These are phyloP conservation scores for Fonsecaea monophora DNA, from an alignment of 2,329 filamentous ascomycete genomes.

Conservation along the genomic window DNA sequence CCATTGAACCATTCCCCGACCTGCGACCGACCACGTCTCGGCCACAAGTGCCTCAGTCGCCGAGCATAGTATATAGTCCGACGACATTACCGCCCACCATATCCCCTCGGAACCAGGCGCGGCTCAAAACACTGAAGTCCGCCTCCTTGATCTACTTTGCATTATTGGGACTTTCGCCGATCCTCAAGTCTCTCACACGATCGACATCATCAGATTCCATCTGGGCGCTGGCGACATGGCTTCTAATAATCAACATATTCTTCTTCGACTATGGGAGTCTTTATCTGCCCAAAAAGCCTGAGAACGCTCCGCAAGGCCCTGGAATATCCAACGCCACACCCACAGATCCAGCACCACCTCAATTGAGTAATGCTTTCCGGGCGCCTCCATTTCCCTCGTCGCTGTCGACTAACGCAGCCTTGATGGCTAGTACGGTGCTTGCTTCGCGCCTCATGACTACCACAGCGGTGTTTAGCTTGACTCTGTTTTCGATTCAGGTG, in stretches of 20 bases:
- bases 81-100: constrained; percentile 49
- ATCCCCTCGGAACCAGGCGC: constrained; percentile 65
- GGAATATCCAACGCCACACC: constrained; percentile 21
- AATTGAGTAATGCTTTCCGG: constrained; percentile 24
- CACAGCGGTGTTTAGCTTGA: constrained; percentile 91
- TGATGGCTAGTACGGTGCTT: constrained; percentile 95
- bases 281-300: constrained; percentile 29
- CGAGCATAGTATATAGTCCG: constrained; percentile 43
- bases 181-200: constrained; percentile 92
- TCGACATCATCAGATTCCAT: constrained; percentile 95
- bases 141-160: constrained; percentile 92
- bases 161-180: constrained; percentile 87
- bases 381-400: constrained; percentile 62
- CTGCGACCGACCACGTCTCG: constrained; percentile 42
- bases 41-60: constrained; percentile 28
- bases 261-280: constrained; percentile 92
- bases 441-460: constrained; percentile 88
- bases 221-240: constrained; percentile 94
- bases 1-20: constrained; percentile 46
- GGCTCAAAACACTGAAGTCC: constrained; percentile 85
- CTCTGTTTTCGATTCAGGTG: constrained; percentile 94
- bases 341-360: constrained; percentile 18
- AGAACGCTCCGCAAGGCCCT: constrained; percentile 9
- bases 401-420: constrained; percentile 90
- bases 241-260: constrained; percentile 94